Base-by-base conservation (phyloP, 176 grass and related monocot species). In the Avena insularis region DNA sequence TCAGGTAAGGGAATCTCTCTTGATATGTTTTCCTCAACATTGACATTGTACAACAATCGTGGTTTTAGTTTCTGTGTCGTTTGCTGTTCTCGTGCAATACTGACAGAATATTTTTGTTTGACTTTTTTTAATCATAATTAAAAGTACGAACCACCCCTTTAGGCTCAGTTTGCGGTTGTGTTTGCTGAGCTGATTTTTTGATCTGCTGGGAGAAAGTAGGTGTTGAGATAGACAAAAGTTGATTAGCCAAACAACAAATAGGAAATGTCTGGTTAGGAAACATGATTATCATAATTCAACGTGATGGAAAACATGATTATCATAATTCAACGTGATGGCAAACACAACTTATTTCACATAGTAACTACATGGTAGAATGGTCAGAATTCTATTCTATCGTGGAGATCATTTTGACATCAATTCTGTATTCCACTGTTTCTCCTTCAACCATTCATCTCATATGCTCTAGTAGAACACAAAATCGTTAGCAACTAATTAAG, bases 1-100 rank as follows among this genome's bases (percentile, higher is more conserved):
- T 95, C 86, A 93, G 93, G 93, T 93, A 80, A 78, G 19, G 43
- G 48, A 77, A 64, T 75, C 13, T 80, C 69, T 84, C 38, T 83
- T 80, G 33, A 51, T 84, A 82, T 80, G 9, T 54, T 78, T 86
- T 81, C 13, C 20, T 20, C 36, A 71, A 40, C 50, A 77, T 54
- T 76, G 48, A 20, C 3, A 76, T 85, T 72, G 57, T 54, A 29
- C 46, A 51, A 1, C 55, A 15, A 61, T 50, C 27, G 43, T 17
- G 11, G 8, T 67, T 63, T 81, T 54, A 61, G 49, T 19, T 53
- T 43, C 40, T 88, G 17, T 9, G 2, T 91, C 84, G 38, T 84
- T 49, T 77, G 31, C n/a, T 31, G 55, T 49, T 60, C 69, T 84
- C 1, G 19, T 58, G 56, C 33, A 84, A 59, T 38, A 10, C 19